Conservation (phyloP, 1,139 yeast genomes). For the Trichomonascaceae sp. region DNA sequence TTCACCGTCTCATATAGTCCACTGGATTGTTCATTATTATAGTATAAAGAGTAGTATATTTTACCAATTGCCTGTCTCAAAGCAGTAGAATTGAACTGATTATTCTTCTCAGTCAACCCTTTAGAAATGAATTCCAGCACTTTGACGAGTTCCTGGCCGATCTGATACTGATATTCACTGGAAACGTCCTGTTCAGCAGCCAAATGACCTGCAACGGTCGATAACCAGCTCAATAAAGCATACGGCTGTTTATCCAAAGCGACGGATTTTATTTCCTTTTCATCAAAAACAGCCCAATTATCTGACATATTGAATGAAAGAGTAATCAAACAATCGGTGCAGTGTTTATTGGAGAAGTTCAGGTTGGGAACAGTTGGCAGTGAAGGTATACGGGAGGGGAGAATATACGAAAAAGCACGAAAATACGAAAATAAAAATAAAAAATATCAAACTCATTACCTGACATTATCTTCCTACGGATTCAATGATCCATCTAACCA, state of each 20-base stretch:
- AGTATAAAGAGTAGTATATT: conserved; percentile 19
- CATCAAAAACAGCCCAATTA: background rate
- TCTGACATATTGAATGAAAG: background rate
- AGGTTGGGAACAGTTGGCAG: background rate
- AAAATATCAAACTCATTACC: background rate
- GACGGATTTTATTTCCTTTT: conserved; percentile 1
- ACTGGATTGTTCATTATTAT: conserved; percentile 13
- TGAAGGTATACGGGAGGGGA: background rate
- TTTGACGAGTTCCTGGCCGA: conserved; percentile 18
- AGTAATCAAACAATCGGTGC: background rate
- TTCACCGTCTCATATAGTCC: conserved; percentile 30
- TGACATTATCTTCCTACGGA: conserved; percentile 26
- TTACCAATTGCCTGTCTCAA: conserved; percentile 21
- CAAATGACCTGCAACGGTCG: conserved; percentile 12
- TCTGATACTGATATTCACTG: conserved; percentile 20
- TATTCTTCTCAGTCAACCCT: conserved; percentile 16
- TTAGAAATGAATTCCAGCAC: conserved; percentile 18
- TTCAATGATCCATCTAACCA: conserved; percentile 80
- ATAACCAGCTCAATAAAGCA: conserved; percentile 20
- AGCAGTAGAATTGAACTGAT: conserved; percentile 21
- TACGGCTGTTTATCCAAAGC: conserved; percentile 23
- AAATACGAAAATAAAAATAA: background rate
- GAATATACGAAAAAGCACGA: background rate
- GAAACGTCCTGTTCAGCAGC: conserved; percentile 12
- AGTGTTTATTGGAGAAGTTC: background rate